Evolutionary conservation across 2,329 filamentous ascomycete genomes (phyloP), one percentile per base, ranked within the genome.

Genomic region (Sporothrix humicola): DNA sequence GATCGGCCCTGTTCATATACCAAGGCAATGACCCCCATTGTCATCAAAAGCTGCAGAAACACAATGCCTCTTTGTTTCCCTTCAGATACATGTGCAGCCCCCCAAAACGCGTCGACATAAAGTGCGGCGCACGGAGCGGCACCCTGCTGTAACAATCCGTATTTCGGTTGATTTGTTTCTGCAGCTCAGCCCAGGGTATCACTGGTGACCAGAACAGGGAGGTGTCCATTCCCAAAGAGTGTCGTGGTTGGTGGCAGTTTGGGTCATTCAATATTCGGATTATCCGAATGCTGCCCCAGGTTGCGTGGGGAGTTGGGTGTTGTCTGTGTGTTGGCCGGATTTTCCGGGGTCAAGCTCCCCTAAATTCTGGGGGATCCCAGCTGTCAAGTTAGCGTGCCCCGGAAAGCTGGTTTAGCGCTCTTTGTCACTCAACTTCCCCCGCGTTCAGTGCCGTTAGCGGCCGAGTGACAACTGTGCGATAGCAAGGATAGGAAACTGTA

Each of bases 1-100:
- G 56, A 58, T 58, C 23, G 23, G 12, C 56, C 56, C 10, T 58
- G 56, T 58, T 26, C 23, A 58, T 58, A 58, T 58, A 58, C 56
- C 56, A 37, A 5, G 56, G 15, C 56, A 54, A 54, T 15, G n/a
- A 9, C 9, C 8, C 54, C 23, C 56, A 58, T 58, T 58, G 20
- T 58, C n/a, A 58, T 12, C 9, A 58, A 3, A 26, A 58, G n/a
- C 23, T 26, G 15, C 20, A 58, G 9, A 23, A 58, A 26, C 20
- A 58, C 20, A 58, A 31, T 54, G 50, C 9, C 17, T n/a, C 23
- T 26, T 26, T 26, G 23, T 26, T 26, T 26, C 23, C 23, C 23
- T 26, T 26, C 23, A 26, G 23, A 26, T 26, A 26, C 23, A 26
- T 26, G 23, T 26, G 23, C 23, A 26, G 23, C 20, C 56, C 56